A percentile compares a stretch with the other conserved stretches of the same genome.
phyloP scores from a whole-genome alignment of 352 stramenopile species.

The Thraustochytrium sp. region DNA sequence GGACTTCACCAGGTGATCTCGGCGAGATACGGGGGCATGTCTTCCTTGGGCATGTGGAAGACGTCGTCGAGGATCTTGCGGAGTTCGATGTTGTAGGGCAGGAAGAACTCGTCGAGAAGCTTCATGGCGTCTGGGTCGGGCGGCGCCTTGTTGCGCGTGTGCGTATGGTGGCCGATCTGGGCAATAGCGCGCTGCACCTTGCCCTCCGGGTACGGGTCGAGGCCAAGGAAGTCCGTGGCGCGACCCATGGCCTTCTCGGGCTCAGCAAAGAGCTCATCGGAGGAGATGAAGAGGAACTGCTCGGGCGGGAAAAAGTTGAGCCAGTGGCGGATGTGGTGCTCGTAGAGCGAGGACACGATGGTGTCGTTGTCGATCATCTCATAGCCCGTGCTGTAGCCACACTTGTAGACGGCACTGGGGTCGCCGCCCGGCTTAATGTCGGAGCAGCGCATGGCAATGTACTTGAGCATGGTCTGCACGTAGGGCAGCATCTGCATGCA shows the following conservation, averaged over 20 bases:
- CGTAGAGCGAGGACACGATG: not conserved
- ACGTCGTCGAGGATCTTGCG: not conserved
- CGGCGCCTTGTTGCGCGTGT: constrained; percentile 13
- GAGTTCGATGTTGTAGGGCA: not conserved
- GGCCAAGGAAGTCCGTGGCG: constrained; percentile 6
- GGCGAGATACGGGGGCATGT: no score
- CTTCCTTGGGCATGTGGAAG: not conserved
- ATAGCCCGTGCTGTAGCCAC: not conserved
- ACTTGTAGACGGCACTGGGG: not conserved
- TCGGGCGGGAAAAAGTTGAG: constrained; percentile 16
- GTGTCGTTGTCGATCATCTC: constrained; percentile 21
- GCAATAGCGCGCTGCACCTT: not conserved
- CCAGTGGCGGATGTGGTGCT: constrained; percentile 15
- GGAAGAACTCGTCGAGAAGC: not conserved
- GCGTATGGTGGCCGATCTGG: not conserved
- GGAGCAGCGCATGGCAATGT: not conserved
- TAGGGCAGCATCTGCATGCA: constrained; percentile 1
- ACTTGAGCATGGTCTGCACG: constrained; percentile 1
- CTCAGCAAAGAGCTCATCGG: not conserved
- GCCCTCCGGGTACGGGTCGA: not conserved
- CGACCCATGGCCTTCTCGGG: not conserved
- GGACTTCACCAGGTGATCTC: not conserved
- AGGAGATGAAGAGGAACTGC: constrained; percentile 19
- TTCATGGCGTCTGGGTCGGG: not conserved
- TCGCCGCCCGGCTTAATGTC: not conserved